Percentiles rank a stretch among this genome's conserved stretches.
These are phyloP conservation scores for Verticillium zaregamsianum DNA, from an alignment of 2,329 filamentous ascomycete genomes.

Conservation along the genomic window DNA sequence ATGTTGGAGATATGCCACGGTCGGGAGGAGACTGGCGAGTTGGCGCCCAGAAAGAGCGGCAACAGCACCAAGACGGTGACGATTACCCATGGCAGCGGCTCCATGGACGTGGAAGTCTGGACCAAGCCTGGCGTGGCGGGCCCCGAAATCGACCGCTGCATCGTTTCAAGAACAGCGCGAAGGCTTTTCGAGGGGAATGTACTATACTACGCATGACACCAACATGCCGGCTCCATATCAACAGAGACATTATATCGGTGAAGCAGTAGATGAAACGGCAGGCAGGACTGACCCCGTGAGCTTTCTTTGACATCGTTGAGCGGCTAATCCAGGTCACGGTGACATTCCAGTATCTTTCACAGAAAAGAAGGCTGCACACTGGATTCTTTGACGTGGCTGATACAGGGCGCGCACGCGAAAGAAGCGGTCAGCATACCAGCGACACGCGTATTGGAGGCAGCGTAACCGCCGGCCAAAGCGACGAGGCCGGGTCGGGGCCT, in stretches of 20 bases:
- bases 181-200: slow-evolving; percentile 26
- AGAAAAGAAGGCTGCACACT: neutral
- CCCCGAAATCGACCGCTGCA: slow-evolving; percentile 17
- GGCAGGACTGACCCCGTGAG: neutral
- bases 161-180: slow-evolving; percentile 24
- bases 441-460: neutral
- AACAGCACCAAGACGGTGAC: neutral
- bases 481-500: neutral
- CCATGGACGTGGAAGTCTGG: slow-evolving; percentile 19
- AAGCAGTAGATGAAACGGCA: neutral
- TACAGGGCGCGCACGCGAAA: neutral
- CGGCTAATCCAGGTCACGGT: neutral
- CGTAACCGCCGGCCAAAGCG: neutral
- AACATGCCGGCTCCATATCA: neutral
- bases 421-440: neutral
- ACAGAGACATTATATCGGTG: neutral
- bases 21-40: slow-evolving; percentile 4
- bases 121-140: slow-evolving; percentile 13
- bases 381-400: neutral
- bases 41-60: neutral
- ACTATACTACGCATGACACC: slow-evolving; percentile 16
- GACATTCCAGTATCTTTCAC: neutral
- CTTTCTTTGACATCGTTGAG: neutral
- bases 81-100: slow-evolving; percentile 24
- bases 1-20: neutral